These are phyloP conservation scores for Barnettozyma hawaiiensis DNA, from an alignment of 1,139 yeast species.

Conservation along the genomic window DNA sequence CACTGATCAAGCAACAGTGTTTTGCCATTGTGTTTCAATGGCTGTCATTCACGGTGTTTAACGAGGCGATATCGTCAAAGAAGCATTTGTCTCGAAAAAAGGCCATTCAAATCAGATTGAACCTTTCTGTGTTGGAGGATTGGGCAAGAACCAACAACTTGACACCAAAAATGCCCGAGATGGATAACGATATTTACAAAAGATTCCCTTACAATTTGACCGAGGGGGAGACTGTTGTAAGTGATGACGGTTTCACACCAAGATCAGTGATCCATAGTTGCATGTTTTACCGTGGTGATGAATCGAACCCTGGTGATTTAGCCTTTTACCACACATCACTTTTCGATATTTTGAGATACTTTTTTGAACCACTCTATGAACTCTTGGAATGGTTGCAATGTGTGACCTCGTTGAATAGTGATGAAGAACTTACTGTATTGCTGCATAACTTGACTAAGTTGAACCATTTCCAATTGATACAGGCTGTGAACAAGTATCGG, in stretches of 20 bases:
- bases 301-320: slow-evolving; percentile 15
- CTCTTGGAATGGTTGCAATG: slow-evolving; percentile 88
- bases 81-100: slow-evolving; percentile 66
- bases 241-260: slow-evolving; percentile 20
- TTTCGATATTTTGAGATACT: slow-evolving; percentile 48
- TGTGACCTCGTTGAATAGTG: slow-evolving; percentile 55
- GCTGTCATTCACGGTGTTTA: slow-evolving; percentile 68
- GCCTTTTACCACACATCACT: slow-evolving; percentile 20
- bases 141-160: slow-evolving; percentile 84
- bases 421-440: slow-evolving; percentile 52
- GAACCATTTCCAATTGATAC: slow-evolving; percentile 65
- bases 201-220: slow-evolving; percentile 39
- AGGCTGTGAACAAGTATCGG: slow-evolving; percentile 68
- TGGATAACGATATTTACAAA: slow-evolving; percentile 33
- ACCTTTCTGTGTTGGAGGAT: slow-evolving; percentile 81
- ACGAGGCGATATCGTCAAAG: slow-evolving; percentile 54
- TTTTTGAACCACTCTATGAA: slow-evolving; percentile 71
- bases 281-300: slow-evolving; percentile 19
- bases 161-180: slow-evolving; percentile 44
- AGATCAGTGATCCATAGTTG: slow-evolving; percentile 5
- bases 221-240: slow-evolving; percentile 24
- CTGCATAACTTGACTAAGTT: slow-evolving; percentile 52
- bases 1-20: slow-evolving; percentile 68
- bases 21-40: slow-evolving; percentile 76
- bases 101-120: slow-evolving; percentile 86